Evolutionary conservation across 2,329 filamentous ascomycete genomes (phyloP).

Genomic region (Xylaria sp.): DNA sequence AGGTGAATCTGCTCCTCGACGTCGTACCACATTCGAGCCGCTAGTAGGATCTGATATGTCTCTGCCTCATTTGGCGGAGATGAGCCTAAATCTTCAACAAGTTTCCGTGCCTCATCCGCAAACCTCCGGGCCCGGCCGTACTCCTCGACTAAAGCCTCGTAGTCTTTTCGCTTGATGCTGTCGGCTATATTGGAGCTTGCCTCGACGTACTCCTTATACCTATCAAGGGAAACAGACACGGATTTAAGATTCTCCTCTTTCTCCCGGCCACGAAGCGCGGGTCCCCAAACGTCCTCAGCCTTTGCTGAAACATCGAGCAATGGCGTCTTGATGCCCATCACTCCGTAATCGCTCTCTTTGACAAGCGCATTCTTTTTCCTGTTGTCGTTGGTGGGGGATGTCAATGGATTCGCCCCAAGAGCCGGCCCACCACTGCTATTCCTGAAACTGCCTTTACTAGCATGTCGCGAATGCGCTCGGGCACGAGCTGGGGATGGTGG

Average conservation of each 20-base stretch:
- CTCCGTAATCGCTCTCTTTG: constrained; percentile 91
- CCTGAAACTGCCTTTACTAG: constrained; percentile 68
- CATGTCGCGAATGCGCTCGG: constrained; percentile 63
- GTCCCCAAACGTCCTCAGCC: constrained; percentile 96
- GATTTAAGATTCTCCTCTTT: constrained; percentile 86
- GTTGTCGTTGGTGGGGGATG: constrained; percentile 52
- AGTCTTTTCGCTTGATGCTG: constrained; percentile 87
- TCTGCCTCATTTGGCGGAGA: constrained; percentile 73
- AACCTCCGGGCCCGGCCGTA: constrained; percentile 83
- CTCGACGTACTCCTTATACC: constrained; percentile 80
- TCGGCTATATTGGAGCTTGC: constrained; percentile 77
- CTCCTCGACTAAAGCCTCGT: constrained; percentile 83
- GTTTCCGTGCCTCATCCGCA: constrained; percentile 73
- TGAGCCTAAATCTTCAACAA: constrained; percentile 61
- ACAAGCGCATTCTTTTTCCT: constrained; percentile 85
- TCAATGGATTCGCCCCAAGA: constrained; percentile 44
- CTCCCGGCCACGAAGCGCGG: constrained; percentile 86
- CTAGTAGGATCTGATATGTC: constrained; percentile 83
- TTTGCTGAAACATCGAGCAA: constrained; percentile 89
- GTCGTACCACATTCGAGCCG: constrained; percentile 93
- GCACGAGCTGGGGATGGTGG: constrained; percentile 46
- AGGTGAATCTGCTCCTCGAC: constrained; percentile 82
- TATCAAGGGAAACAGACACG: constrained; percentile 74
- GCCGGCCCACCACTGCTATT: constrained; percentile 48
- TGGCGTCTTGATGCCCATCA: constrained; percentile 84